phyloP scores from a whole-genome alignment of 768 basidiomycete genomes.

The Multifurca ochricompacta region DNA sequence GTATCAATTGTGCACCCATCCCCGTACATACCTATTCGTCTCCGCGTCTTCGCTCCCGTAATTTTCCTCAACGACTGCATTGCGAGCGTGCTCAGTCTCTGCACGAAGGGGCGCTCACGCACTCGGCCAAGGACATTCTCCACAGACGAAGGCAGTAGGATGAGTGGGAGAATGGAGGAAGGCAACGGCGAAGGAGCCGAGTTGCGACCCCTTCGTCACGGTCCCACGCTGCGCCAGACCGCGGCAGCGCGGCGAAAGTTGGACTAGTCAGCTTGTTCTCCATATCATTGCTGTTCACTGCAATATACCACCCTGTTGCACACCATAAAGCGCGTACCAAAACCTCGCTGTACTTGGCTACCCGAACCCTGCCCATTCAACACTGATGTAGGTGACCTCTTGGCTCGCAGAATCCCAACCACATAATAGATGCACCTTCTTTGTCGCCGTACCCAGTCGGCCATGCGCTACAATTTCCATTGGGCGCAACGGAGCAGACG shows the following conservation, averaged over 20 bases:
- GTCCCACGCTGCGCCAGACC: constrained; percentile 7
- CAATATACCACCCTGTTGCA: neutral
- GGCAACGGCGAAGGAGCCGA: constrained; percentile 36
- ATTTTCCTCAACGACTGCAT: constrained; percentile 69
- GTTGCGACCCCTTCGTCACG: constrained; percentile 17
- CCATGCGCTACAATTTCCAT: constrained; percentile 97
- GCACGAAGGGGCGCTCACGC: constrained; percentile 26
- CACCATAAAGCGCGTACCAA: neutral
- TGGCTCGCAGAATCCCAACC: constrained; percentile 72
- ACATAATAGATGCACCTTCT: constrained; percentile 90
- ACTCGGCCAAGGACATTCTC: constrained; percentile 20
- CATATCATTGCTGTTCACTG: neutral
- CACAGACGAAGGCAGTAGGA: constrained; percentile 32
- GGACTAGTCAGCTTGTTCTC: constrained; percentile 2
- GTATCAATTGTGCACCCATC: constrained; percentile 51
- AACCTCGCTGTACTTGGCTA: constrained; percentile 25
- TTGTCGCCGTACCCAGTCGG: constrained; percentile 91
- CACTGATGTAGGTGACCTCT: constrained; percentile 63
- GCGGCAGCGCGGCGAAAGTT: constrained; percentile 10
- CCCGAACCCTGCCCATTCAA: constrained; percentile 92
- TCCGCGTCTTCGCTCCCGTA: constrained; percentile 68
- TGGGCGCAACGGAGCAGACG: constrained; percentile 53
- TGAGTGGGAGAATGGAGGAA: constrained; percentile 54
- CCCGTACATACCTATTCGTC: constrained; percentile 70
- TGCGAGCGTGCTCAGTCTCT: constrained; percentile 53